Evolutionary conservation across 306 rosid genomes (phyloP).

Genomic region (Cucurbita maxima): DNA sequence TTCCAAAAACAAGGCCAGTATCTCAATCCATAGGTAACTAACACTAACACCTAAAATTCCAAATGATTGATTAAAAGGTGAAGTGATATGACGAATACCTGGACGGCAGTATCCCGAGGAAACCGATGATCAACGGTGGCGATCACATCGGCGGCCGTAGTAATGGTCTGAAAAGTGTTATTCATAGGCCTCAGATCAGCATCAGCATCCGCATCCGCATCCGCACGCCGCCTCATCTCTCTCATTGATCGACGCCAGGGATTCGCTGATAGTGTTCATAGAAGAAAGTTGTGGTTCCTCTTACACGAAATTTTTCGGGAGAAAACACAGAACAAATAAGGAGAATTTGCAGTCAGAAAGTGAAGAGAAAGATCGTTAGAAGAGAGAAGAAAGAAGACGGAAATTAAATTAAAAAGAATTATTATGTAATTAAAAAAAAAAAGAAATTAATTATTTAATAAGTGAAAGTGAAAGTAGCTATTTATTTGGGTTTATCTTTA

Average conservation of each 20-base stretch:
- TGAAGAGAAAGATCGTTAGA: slow-evolving; percentile 4
- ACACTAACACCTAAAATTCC: background rate
- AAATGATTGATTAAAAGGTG: background rate
- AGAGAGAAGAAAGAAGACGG: background rate
- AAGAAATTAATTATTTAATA: background rate
- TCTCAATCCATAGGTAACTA: background rate
- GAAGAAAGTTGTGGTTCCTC: background rate
- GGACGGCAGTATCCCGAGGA: slow-evolving; percentile 37
- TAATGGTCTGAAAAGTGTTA: slow-evolving; percentile 63
- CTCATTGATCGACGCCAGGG: background rate
- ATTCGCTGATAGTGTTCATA: background rate
- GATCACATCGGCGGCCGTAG: slow-evolving; percentile 88
- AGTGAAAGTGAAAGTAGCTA: background rate
- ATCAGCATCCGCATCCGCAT: slow-evolving; percentile 12
- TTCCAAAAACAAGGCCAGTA: background rate
- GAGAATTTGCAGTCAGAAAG: slow-evolving; percentile 16
- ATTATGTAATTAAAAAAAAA: background rate
- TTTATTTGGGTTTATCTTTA: background rate
- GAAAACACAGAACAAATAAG: background rate
- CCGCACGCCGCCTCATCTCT: slow-evolving; percentile 32
- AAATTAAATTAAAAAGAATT: background rate
- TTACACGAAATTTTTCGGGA: background rate
- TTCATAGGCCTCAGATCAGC: slow-evolving; percentile 20
- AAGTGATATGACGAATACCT: slow-evolving; percentile 20
- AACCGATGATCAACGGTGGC: slow-evolving; percentile 47